These are phyloP conservation scores for Pluteus cervinus DNA, from an alignment of 768 basidiomycete genomes.

Conservation along the genomic window DNA sequence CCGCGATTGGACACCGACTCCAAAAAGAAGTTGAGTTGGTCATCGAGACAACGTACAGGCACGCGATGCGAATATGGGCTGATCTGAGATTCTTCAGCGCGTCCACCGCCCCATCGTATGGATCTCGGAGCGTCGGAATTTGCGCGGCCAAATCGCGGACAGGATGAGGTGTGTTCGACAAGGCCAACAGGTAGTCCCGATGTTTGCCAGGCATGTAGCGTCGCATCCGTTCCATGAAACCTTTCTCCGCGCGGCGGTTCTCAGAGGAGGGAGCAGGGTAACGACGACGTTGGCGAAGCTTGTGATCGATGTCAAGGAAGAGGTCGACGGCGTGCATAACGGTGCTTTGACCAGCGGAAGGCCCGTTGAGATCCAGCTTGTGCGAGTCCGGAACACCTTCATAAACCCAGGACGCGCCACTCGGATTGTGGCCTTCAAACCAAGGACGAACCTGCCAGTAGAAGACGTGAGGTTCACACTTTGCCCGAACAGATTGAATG, in stretches of 20 bases:
- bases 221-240: slow-evolving; percentile 92
- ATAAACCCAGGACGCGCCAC: slow-evolving; percentile 61
- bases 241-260: slow-evolving; percentile 60
- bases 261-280: slow-evolving; percentile 59
- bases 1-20: slow-evolving; percentile 52
- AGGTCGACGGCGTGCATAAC: slow-evolving; percentile 84
- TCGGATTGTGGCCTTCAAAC: slow-evolving; percentile 76
- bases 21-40: slow-evolving; percentile 56
- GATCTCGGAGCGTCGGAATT: slow-evolving; percentile 54
- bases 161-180: slow-evolving; percentile 53
- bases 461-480: slow-evolving; percentile 81
- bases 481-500: slow-evolving; percentile 60
- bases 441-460: slow-evolving; percentile 90
- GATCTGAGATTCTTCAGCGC: slow-evolving; percentile 83
- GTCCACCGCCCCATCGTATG: slow-evolving; percentile 75
- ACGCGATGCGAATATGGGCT: slow-evolving; percentile 84
- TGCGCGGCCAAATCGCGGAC: slow-evolving; percentile 55
- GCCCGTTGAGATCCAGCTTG: slow-evolving; percentile 70
- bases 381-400: slow-evolving; percentile 63
- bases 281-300: slow-evolving; percentile 64
- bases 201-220: slow-evolving; percentile 94
- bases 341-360: slow-evolving; percentile 91
- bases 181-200: slow-evolving; percentile 72
- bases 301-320: slow-evolving; percentile 87
- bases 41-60: slow-evolving; percentile 83